These are phyloP conservation scores for Mycena galericulata DNA, from an alignment of 768 basidiomycete species.

Conservation along the genomic window DNA sequence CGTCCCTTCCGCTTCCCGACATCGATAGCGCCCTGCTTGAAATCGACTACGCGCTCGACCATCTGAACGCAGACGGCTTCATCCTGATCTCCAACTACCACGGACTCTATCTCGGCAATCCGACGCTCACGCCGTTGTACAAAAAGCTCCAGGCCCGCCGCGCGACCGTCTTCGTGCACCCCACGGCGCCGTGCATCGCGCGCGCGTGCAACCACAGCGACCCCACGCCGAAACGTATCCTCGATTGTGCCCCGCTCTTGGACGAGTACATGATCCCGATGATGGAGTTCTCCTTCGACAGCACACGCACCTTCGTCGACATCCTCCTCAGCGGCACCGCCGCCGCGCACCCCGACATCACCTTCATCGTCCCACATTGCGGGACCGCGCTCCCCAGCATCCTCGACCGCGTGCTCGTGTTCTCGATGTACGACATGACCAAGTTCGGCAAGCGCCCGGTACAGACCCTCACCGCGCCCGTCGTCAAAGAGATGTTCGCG, in stretches of 20 bases:
- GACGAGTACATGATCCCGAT: conserved; percentile 16
- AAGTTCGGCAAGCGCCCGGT: not conserved
- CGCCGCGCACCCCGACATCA: conserved; percentile 19
- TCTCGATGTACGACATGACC: not conserved
- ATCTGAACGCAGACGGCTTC: conserved; percentile 20
- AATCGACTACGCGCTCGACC: conserved; percentile 24
- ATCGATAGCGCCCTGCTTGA: conserved; percentile 17
- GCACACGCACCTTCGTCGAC: conserved; percentile 26
- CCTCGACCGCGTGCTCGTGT: conserved; percentile 13
- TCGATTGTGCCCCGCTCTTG: conserved; percentile 5
- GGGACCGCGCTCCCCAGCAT: conserved; percentile 25
- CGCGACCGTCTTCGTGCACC: conserved; percentile 21
- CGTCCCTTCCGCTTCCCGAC: conserved; percentile 22
- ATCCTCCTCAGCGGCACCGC: conserved; percentile 25
- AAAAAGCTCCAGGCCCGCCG: conserved; percentile 18
- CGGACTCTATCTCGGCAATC: conserved; percentile 22
- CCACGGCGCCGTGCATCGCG: conserved; percentile 15
- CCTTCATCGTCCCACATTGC: conserved; percentile 28
- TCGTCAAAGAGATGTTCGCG: conserved; percentile 20
- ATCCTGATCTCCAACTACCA: conserved; percentile 13
- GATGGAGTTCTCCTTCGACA: conserved; percentile 29
- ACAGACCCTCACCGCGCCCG: not conserved
- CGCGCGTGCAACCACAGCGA: conserved; percentile 8
- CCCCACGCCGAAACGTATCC: not conserved
- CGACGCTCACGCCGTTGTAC: conserved; percentile 14